These are phyloP conservation scores for Backusella liffmaniae DNA, from an alignment of 192 early-diverging fungal species.

Conservation along the genomic window DNA sequence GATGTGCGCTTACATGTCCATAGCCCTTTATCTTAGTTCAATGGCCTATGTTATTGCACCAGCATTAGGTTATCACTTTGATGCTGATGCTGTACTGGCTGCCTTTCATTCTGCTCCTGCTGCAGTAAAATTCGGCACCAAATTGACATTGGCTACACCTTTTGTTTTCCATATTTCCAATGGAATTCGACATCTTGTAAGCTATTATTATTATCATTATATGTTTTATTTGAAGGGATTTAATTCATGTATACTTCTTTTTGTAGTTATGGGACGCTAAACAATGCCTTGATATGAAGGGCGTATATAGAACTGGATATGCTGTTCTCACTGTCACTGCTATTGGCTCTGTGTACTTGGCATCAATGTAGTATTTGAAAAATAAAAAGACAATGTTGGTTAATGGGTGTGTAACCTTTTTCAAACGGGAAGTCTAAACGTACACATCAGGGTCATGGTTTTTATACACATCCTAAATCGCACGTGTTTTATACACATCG, in stretches of 20 bases:
- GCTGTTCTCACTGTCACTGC: slow-evolving; percentile 54
- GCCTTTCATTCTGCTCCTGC: slow-evolving; percentile 66
- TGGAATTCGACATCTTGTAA: slow-evolving; percentile 86
- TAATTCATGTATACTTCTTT: not conserved
- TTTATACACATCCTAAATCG: no score
- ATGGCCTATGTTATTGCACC: slow-evolving; percentile 68
- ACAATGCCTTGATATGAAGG: slow-evolving; percentile 64
- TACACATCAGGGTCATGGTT: no score
- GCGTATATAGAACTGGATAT: slow-evolving; percentile 82
- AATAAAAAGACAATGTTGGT: no score
- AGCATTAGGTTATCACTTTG: slow-evolving; percentile 58
- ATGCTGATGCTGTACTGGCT: slow-evolving; percentile 63
- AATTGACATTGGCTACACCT: slow-evolving; percentile 68
- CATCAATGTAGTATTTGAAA: slow-evolving; percentile 20
- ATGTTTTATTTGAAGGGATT: not conserved
- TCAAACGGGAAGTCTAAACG: no score
- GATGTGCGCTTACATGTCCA: not conserved
- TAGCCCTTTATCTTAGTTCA: slow-evolving; percentile 64
- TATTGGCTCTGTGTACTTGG: slow-evolving; percentile 30
- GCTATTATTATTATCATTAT: not conserved
- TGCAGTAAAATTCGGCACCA: slow-evolving; percentile 63
- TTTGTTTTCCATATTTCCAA: slow-evolving; percentile 83
- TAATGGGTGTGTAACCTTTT: no score
- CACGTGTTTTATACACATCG: no score
- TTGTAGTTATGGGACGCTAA: slow-evolving; percentile 80